A percentile compares a stretch with the other conserved stretches of the same genome.
These are phyloP conservation scores for Conticribra guillardii DNA, from an alignment of 108 stramenopile species.

Conservation along the genomic window DNA sequence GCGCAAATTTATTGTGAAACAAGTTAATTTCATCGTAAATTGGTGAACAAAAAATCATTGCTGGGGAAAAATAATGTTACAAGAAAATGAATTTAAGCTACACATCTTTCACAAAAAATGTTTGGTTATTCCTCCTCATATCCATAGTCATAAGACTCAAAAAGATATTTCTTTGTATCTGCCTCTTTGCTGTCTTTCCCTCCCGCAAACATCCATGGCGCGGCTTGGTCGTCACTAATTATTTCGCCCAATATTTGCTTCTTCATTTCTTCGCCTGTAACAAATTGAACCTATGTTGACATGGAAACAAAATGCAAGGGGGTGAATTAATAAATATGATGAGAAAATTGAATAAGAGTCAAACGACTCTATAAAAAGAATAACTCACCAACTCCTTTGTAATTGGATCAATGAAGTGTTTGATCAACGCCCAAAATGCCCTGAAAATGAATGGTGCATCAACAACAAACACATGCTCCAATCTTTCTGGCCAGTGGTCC, in stretches of 20 bases:
- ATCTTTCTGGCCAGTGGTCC: constrained; percentile 51
- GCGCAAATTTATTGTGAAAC: no score
- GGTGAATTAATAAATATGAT: background rate
- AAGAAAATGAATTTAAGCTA: no score
- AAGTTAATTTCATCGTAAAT: no score
- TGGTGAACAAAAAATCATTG: no score
- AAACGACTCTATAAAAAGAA: background rate
- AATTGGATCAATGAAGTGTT: constrained; percentile 53
- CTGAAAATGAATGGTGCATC: constrained; percentile 49
- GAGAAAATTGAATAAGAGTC: background rate
- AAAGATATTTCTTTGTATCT: constrained; percentile 32
- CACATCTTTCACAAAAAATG: no score
- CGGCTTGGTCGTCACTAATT: constrained; percentile 39
- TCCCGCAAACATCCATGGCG: constrained; percentile 51
- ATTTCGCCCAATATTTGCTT: constrained; percentile 23
- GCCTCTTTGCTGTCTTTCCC: constrained; percentile 32
- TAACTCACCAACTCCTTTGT: constrained; percentile 37
- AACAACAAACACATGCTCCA: constrained; percentile 46
- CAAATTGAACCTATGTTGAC: constrained; percentile 11
- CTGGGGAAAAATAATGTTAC: no score
- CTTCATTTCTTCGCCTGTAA: constrained; percentile 44
- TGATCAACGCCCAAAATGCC: constrained; percentile 50
- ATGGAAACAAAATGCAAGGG: background rate
- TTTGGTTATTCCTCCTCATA: constrained; percentile 15
- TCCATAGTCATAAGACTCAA: constrained; percentile 32